Conservation (phyloP, 352 stramenopile species). For the Pythium sp. region DNA sequence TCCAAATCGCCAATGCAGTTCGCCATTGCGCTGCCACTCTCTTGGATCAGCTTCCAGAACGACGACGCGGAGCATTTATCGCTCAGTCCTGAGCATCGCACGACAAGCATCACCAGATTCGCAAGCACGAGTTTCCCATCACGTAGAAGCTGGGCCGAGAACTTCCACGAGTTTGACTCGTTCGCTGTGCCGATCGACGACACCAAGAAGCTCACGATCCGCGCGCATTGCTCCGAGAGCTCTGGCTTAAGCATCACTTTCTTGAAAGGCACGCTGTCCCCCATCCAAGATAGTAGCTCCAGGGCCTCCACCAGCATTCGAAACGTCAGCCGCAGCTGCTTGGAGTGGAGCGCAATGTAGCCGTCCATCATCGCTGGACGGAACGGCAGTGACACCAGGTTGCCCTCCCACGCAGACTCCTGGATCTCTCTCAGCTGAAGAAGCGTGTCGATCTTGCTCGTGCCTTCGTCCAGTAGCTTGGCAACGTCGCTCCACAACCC, state of each 20-base stretch:
- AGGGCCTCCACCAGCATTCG: constrained; percentile 61
- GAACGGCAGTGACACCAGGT: constrained; percentile 41
- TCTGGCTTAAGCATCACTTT: constrained; percentile 49
- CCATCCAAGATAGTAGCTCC: constrained; percentile 64
- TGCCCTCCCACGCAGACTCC: constrained; percentile 33
- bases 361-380: constrained; percentile 53
- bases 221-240: constrained; percentile 59
- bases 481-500: constrained; percentile 68
- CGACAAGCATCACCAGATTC: constrained; percentile 59
- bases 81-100: constrained; percentile 41
- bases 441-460: constrained; percentile 57
- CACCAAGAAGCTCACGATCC: constrained; percentile 61
- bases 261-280: constrained; percentile 39
- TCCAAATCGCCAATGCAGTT: constrained; percentile 64
- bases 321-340: constrained; percentile 63
- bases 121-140: constrained; percentile 59
- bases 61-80: constrained; percentile 44
- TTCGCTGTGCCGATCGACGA: constrained; percentile 39
- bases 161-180: constrained; percentile 42
- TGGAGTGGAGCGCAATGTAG: constrained; percentile 68
- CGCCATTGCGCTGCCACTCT: constrained; percentile 44
- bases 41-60: constrained; percentile 59
- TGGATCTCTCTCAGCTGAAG: constrained; percentile 64
- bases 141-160: constrained; percentile 48
- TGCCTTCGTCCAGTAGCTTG: constrained; percentile 66